Percentiles rank a stretch among this genome's conserved stretches.
These are phyloP conservation scores for Trichoderma brevicompactum DNA, from an alignment of 2,329 filamentous ascomycete genomes.

Conservation along the genomic window DNA sequence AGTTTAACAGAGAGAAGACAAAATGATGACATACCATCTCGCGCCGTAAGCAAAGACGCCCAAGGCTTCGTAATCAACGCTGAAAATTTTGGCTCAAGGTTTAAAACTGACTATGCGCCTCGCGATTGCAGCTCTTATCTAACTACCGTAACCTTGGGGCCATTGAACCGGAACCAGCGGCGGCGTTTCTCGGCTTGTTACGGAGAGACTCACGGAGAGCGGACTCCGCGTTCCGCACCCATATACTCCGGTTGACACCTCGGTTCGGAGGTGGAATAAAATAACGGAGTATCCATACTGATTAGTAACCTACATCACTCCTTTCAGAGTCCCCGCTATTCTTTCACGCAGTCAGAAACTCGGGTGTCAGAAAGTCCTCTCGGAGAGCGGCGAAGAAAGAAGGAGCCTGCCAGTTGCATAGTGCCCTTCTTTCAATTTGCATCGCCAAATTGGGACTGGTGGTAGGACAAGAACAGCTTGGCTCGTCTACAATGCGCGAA, in stretches of 20 bases:
- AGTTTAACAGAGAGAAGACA: background rate
- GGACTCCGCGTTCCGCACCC: background rate
- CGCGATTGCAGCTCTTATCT: background rate
- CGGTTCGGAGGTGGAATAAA: too few species aligned
- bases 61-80: background rate
- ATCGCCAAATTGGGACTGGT: background rate
- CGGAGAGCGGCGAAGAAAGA: background rate
- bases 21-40: background rate
- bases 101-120: background rate
- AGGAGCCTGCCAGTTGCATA: background rate
- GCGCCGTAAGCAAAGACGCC: background rate
- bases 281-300: too few species aligned
- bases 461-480: background rate
- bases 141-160: background rate
- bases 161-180: constrained; percentile 1
- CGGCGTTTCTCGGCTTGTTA: background rate
- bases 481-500: background rate
- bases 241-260: background rate
- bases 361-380: background rate
- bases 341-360: background rate
- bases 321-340: background rate
- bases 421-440: background rate
- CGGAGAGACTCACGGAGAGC: background rate
- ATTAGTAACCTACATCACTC: background rate
- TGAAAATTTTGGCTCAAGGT: background rate